Evolutionary conservation across 2,329 filamentous ascomycete species (phyloP).

Genomic region (Fusarium siculi): DNA sequence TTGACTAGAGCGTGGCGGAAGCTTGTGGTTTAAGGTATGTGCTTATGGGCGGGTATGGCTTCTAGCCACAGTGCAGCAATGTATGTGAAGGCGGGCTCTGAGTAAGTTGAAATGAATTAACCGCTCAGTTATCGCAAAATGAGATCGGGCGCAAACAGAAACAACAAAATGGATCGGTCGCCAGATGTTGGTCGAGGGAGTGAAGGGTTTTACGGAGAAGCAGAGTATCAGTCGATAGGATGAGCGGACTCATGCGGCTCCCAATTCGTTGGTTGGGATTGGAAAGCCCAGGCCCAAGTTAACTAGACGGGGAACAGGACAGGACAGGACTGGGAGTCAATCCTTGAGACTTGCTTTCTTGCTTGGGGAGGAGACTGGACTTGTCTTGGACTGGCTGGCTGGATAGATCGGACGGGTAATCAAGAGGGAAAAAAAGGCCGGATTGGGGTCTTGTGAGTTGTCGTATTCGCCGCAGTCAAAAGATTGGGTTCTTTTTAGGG

Average conservation of each 20-base stretch:
- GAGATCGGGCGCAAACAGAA: slow-evolving; percentile 22
- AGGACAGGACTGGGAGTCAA: slow-evolving; percentile 34
- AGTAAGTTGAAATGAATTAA: neutral
- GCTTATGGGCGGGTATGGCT: neutral
- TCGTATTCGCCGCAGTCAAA: slow-evolving; percentile 38
- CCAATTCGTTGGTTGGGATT: slow-evolving; percentile 43
- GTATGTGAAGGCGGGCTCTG: slow-evolving; percentile 5
- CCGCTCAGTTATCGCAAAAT: slow-evolving; percentile 13
- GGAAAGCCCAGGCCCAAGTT: slow-evolving; percentile 30
- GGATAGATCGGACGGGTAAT: slow-evolving; percentile 1
- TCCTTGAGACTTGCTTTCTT: slow-evolving; percentile 32
- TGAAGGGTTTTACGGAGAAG: slow-evolving; percentile 43
- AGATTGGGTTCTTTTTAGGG: slow-evolving; percentile 14
- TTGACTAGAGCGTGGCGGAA: slow-evolving; percentile 31
- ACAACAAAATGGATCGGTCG: slow-evolving; percentile 13
- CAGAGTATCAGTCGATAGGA: slow-evolving; percentile 44
- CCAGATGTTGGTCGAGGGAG: slow-evolving; percentile 35
- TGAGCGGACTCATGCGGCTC: slow-evolving; percentile 43
- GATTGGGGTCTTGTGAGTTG: slow-evolving; percentile 26
- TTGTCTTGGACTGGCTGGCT: neutral
- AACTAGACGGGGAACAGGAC: slow-evolving; percentile 35
- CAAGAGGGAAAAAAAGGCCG: slow-evolving; percentile 16
- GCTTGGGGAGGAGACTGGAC: neutral
- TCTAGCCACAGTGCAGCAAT: slow-evolving; percentile 24
- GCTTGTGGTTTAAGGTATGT: slow-evolving; percentile 5